A percentile compares a stretch with the other conserved stretches of the same genome.
Evolutionary conservation across 2,329 filamentous ascomycete species (phyloP).

Genomic region (Scytalidium lignicola): DNA sequence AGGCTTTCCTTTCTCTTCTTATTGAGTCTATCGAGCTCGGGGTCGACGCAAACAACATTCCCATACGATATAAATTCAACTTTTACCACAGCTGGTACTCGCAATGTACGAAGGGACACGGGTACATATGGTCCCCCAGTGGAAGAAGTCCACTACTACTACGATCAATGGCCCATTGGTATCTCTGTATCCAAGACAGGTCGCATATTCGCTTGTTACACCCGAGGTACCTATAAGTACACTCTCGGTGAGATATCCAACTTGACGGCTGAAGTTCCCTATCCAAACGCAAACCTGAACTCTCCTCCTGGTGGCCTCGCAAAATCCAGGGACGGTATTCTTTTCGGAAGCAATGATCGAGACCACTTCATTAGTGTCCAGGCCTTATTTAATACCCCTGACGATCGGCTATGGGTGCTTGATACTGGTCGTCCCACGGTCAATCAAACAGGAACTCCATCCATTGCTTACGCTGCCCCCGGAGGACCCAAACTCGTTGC

Average conservation of each 20-base stretch:
- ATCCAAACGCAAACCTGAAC: conserved; percentile 37
- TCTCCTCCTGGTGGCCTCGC: conserved; percentile 17
- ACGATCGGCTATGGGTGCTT: conserved; percentile 40
- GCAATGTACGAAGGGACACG: conserved; percentile 36
- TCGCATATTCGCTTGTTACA: conserved; percentile 40
- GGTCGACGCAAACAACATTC: conserved; percentile 5
- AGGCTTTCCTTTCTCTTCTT: not conserved
- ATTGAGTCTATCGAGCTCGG: not conserved
- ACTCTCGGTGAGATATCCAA: conserved; percentile 43
- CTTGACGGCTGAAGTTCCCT: conserved; percentile 40
- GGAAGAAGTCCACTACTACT: conserved; percentile 45
- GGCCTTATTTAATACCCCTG: conserved; percentile 38
- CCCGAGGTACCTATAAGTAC: conserved; percentile 38
- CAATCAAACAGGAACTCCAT: conserved; percentile 30
- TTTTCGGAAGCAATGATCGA: conserved; percentile 38
- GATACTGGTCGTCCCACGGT: conserved; percentile 40
- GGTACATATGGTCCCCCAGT: conserved; percentile 41
- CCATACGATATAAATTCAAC: conserved; percentile 8
- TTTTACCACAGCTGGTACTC: conserved; percentile 5
- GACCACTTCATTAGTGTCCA: conserved; percentile 38
- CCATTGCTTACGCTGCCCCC: conserved; percentile 38
- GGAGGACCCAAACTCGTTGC: conserved; percentile 40
- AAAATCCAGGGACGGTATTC: conserved; percentile 31
- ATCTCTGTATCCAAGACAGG: conserved; percentile 37
- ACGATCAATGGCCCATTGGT: conserved; percentile 41